Conservation (phyloP, 2,329 filamentous ascomycete species). For the Nannizziopsis barbatae region DNA sequence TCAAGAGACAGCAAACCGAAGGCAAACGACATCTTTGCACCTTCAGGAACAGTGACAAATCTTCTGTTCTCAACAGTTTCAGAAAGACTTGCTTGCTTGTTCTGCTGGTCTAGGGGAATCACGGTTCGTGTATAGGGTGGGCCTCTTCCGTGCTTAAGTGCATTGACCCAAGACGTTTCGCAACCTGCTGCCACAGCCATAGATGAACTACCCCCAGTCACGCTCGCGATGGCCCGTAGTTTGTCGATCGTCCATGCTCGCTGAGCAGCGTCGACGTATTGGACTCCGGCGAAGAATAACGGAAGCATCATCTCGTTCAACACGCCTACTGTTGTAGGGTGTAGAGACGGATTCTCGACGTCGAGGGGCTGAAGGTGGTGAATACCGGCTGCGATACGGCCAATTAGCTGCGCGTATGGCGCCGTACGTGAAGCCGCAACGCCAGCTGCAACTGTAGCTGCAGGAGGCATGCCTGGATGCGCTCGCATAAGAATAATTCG, state of each 20-base stretch:
- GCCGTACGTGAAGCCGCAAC: constrained; percentile 63
- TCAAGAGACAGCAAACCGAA: constrained; percentile 70
- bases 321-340: constrained; percentile 65
- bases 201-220: constrained; percentile 82
- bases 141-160: constrained; percentile 60
- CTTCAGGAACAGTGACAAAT: constrained; percentile 50
- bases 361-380: constrained; percentile 33
- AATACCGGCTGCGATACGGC: constrained; percentile 66
- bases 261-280: constrained; percentile 62
- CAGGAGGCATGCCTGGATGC: constrained; percentile 83
- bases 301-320: constrained; percentile 73
- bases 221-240: constrained; percentile 60
- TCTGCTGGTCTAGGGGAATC: constrained; percentile 9
- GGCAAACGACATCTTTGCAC: constrained; percentile 59
- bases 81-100: constrained; percentile 17
- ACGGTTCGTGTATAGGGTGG: constrained; percentile 55
- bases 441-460: constrained; percentile 75
- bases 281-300: constrained; percentile 74
- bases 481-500: constrained; percentile 70
- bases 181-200: constrained; percentile 71
- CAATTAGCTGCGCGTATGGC: constrained; percentile 60
- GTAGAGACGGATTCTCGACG: constrained; percentile 44
- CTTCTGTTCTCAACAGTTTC: constrained; percentile 35
- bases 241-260: constrained; percentile 66
- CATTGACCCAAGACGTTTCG: constrained; percentile 71